Conservation (phyloP, 2,329 filamentous ascomycete genomes). For the Cladophialophora chaetospira region DNA sequence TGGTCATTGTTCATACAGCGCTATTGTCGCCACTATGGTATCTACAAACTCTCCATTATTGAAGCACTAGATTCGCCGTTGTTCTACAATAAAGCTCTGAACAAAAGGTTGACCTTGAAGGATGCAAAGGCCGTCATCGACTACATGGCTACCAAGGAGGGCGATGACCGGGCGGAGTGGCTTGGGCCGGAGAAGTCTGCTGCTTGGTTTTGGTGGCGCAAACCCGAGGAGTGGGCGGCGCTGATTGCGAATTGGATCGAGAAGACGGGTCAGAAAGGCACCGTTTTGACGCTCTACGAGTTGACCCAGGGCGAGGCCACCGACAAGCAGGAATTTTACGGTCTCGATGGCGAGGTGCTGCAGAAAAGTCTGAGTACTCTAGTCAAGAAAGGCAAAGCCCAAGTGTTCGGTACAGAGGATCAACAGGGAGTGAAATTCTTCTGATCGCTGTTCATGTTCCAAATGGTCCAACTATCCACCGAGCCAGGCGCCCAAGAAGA, state of each 20-base stretch:
- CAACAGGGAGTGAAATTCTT: slow-evolving; percentile 97
- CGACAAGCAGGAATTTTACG: slow-evolving; percentile 69
- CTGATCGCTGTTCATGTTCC: slow-evolving; percentile 54
- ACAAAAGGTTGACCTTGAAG: slow-evolving; percentile 51
- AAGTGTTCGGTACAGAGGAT: slow-evolving; percentile 88
- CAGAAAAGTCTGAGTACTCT: slow-evolving; percentile 76
- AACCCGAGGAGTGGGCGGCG: slow-evolving; percentile 86
- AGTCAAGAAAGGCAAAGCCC: slow-evolving; percentile 87
- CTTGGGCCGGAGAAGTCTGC: slow-evolving; percentile 42
- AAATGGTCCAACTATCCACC: too few species aligned
- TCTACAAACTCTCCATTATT: slow-evolving; percentile 73
- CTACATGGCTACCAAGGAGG: slow-evolving; percentile 57
- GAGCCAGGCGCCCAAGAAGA: background rate
- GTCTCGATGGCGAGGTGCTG: slow-evolving; percentile 82
- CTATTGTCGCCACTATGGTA: slow-evolving; percentile 76
- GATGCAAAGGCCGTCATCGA: slow-evolving; percentile 58
- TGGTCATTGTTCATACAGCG: slow-evolving; percentile 84
- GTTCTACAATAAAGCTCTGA: slow-evolving; percentile 53
- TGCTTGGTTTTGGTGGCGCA: slow-evolving; percentile 63
- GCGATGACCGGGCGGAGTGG: slow-evolving; percentile 62
- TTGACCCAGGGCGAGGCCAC: slow-evolving; percentile 84
- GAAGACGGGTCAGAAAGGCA: slow-evolving; percentile 82
- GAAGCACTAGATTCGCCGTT: slow-evolving; percentile 61
- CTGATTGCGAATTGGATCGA: slow-evolving; percentile 80
- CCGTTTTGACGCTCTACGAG: slow-evolving; percentile 90